Evolutionary conservation across 176 grass and related monocot genomes (phyloP).

Genomic region (Bromus sterilis): DNA sequence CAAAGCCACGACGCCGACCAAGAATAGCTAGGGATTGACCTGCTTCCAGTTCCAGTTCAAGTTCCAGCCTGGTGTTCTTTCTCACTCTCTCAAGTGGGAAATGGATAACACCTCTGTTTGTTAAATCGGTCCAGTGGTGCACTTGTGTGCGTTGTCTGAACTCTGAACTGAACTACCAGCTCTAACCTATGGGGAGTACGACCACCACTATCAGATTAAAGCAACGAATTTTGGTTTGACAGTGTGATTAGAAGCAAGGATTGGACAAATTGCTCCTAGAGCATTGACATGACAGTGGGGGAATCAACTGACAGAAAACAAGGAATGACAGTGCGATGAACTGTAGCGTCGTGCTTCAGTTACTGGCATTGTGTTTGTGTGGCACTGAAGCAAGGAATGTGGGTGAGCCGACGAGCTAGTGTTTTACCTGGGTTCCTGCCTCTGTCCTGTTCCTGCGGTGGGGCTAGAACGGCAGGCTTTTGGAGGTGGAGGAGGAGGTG

Average conservation of each 20-base stretch:
- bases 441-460: neutral
- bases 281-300: neutral
- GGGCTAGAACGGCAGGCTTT: conserved; percentile 87
- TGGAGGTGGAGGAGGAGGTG: conserved; percentile 62
- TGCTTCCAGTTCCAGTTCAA: neutral
- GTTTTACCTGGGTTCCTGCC: conserved; percentile 7
- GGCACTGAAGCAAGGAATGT: neutral
- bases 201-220: neutral
- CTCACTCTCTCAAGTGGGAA: neutral
- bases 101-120: neutral
- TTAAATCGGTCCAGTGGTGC: neutral
- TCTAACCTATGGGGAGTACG: neutral
- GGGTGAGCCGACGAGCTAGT: neutral
- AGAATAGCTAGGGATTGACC: too few relatives aligned
- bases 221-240: neutral
- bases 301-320: neutral
- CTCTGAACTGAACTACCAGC: too few relatives aligned
- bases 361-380: neutral
- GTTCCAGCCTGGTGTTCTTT: neutral
- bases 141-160: too few relatives aligned
- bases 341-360: neutral
- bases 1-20: neutral
- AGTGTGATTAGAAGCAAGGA: neutral
- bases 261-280: conserved; percentile 10
- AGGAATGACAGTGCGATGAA: neutral